Percentiles rank a stretch among this genome's conserved stretches.
These are phyloP conservation scores for Macadamia integrifolia DNA, from an alignment of 164 flowering plant genomes.

Conservation along the genomic window DNA sequence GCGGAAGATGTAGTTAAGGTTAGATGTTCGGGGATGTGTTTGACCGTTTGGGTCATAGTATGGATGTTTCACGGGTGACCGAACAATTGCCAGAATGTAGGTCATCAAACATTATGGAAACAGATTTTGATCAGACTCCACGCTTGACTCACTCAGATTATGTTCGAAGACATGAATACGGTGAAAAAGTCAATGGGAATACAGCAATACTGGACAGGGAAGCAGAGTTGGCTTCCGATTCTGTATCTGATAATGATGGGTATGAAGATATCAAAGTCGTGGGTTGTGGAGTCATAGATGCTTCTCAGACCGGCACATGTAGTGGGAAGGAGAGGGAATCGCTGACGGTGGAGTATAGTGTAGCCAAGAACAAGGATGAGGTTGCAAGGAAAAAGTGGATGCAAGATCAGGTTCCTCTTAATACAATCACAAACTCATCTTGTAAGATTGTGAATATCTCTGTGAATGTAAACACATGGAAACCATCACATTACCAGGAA, in stretches of 20 bases:
- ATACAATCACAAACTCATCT: constrained; percentile 30
- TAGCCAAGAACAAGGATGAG: constrained; percentile 37
- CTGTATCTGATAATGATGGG: constrained; percentile 51
- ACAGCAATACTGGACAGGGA: constrained; percentile 30
- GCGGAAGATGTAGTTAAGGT: constrained; percentile 64
- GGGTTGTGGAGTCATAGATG: constrained; percentile 25
- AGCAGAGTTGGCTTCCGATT: constrained; percentile 36
- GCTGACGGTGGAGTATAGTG: constrained; percentile 35
- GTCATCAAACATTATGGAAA: constrained; percentile 24
- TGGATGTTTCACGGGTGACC: constrained; percentile 26
- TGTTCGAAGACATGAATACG: constrained; percentile 24
- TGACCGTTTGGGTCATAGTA: constrained; percentile 64
- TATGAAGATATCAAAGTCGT: constrained; percentile 35
- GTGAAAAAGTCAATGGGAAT: constrained; percentile 26
- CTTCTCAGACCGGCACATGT: constrained; percentile 33
- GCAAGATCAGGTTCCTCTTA: constrained; percentile 38
- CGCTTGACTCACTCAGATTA: constrained; percentile 14
- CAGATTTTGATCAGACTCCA: constrained; percentile 19
- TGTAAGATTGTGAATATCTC: constrained; percentile 51
- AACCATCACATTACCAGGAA: constrained; percentile 54
- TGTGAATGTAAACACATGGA: constrained; percentile 66
- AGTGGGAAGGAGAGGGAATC: constrained; percentile 40
- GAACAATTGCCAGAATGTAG: constrained; percentile 17
- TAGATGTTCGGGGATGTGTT: constrained; percentile 57
- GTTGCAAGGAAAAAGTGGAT: constrained; percentile 21